Conservation (phyloP, 1,139 yeast genomes). For the Geotrichum phurueaensis region DNA sequence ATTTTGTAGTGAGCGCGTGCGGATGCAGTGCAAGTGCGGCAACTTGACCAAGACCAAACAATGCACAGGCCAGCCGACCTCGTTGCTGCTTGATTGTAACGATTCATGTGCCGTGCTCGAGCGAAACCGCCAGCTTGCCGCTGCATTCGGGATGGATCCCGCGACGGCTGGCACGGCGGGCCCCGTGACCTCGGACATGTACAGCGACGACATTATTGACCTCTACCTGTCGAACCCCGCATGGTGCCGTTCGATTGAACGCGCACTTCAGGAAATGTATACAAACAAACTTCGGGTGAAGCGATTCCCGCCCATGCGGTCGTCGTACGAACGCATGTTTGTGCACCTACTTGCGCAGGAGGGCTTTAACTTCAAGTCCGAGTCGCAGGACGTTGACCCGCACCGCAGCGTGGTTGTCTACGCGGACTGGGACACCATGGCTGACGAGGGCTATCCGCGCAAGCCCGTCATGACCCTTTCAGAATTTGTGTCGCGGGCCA, state of each 20-base stretch:
- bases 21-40: conserved; percentile 18
- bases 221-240: conserved; percentile 31
- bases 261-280: conserved; percentile 44
- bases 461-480: conserved; percentile 15
- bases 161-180: conserved; percentile 4
- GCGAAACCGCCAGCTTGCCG: conserved; percentile 57
- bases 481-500: conserved; percentile 14
- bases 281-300: conserved; percentile 42
- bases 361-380: conserved; percentile 53
- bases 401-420: conserved; percentile 61
- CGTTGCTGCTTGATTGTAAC: conserved; percentile 41
- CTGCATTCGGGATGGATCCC: conserved; percentile 41
- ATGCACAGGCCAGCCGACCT: conserved; percentile 11
- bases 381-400: conserved; percentile 80
- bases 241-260: conserved; percentile 30
- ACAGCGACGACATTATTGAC: conserved; percentile 28
- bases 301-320: conserved; percentile 69
- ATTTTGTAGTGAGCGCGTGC: conserved; percentile 10
- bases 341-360: conserved; percentile 58
- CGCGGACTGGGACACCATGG: conserved; percentile 15
- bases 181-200: conserved; percentile 21
- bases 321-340: conserved; percentile 57
- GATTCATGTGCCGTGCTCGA: conserved; percentile 59
- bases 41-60: conserved; percentile 9
- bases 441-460: conserved; percentile 10